A percentile compares a stretch with the other conserved stretches of the same genome.
These are phyloP conservation scores for Pisolithus thermaeus DNA, from an alignment of 1,284 basidiomycete genomes.

Conservation along the genomic window DNA sequence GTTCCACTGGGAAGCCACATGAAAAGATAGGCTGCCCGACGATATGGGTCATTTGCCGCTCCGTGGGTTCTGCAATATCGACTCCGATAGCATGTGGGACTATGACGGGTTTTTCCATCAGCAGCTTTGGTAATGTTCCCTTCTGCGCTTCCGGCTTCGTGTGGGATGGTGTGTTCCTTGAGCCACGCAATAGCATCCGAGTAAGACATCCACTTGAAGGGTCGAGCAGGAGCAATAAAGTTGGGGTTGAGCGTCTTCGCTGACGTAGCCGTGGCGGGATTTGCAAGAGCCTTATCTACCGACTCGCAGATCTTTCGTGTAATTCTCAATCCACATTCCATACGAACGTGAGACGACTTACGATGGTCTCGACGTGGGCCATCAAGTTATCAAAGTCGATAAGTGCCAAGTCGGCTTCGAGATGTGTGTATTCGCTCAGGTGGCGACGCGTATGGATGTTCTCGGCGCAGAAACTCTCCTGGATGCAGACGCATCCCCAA, in stretches of 20 bases:
- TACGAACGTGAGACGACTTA: slow-evolving; percentile 23
- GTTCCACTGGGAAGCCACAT: slow-evolving; percentile 88
- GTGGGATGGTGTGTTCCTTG: slow-evolving; percentile 89
- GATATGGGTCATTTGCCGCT: slow-evolving; percentile 98
- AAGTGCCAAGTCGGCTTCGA: slow-evolving; percentile 95
- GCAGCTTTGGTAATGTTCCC: slow-evolving; percentile 62
- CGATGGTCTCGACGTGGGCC: slow-evolving; percentile 86
- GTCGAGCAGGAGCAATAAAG: slow-evolving; percentile 79
- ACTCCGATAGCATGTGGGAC: slow-evolving; percentile 87
- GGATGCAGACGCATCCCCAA: slow-evolving; percentile 97
- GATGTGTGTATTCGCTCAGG: slow-evolving; percentile 95
- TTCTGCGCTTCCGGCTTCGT: slow-evolving; percentile 72
- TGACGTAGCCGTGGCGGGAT: slow-evolving; percentile 71
- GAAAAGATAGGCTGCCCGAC: slow-evolving; percentile 94
- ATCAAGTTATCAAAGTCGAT: slow-evolving; percentile 93
- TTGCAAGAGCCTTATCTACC: slow-evolving; percentile 70
- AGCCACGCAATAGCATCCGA: slow-evolving; percentile 93
- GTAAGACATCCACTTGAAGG: slow-evolving; percentile 93
- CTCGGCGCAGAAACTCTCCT: slow-evolving; percentile 98
- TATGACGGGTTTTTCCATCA: slow-evolving; percentile 53
- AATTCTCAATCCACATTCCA: slow-evolving; percentile 21
- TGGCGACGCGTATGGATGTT: slow-evolving; percentile 91
- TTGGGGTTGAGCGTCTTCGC: slow-evolving; percentile 91
- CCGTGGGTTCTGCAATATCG: slow-evolving; percentile 98
- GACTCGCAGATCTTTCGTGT: slow-evolving; percentile 75